Conservation (phyloP, 306 rosid species). For the Amphicarpaea edgeworthii region DNA sequence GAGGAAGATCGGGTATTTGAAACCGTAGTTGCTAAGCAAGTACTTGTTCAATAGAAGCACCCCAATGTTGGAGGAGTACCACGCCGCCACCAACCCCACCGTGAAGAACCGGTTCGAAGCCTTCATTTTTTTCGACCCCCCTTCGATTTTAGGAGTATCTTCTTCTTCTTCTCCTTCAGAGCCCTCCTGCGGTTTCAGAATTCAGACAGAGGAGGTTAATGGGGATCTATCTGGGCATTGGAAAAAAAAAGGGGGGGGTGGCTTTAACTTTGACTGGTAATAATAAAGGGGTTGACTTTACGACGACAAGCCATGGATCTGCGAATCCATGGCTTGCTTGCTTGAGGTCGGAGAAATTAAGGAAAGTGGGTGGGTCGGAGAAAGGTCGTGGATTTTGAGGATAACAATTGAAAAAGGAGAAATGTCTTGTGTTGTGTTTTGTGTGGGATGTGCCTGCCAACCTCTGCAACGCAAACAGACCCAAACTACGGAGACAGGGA, state of each 20-base stretch:
- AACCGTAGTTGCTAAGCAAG: conserved; percentile 93
- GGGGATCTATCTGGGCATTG: no score
- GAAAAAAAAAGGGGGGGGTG: conserved; percentile 39
- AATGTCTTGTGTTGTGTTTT: conserved; percentile 29
- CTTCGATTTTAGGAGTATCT: conserved; percentile 46
- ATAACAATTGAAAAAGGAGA: conserved; percentile 48
- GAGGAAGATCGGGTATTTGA: conserved; percentile 98
- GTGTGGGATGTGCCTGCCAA: conserved; percentile 37
- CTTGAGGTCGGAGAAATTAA: conserved; percentile 27
- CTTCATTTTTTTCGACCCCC: conserved; percentile 56
- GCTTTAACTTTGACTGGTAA: neutral
- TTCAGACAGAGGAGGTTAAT: conserved; percentile 1
- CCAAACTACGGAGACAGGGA: conserved; percentile 14
- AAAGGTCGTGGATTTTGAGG: conserved; percentile 49
- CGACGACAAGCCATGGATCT: conserved; percentile 73
- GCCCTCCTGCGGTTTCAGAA: conserved; percentile 57
- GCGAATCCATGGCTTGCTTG: conserved; percentile 59
- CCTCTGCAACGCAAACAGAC: conserved; percentile 42
- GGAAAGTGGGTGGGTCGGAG: conserved; percentile 38
- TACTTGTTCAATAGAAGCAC: conserved; percentile 92
- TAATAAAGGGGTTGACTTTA: conserved; percentile 37
- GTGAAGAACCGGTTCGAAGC: conserved; percentile 83
- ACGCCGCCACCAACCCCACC: conserved; percentile 80
- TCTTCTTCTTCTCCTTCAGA: no score
- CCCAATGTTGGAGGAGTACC: conserved; percentile 99